Evolutionary conservation across 1,139 yeast genomes (phyloP).

Genomic region (Pichia cactophila): DNA sequence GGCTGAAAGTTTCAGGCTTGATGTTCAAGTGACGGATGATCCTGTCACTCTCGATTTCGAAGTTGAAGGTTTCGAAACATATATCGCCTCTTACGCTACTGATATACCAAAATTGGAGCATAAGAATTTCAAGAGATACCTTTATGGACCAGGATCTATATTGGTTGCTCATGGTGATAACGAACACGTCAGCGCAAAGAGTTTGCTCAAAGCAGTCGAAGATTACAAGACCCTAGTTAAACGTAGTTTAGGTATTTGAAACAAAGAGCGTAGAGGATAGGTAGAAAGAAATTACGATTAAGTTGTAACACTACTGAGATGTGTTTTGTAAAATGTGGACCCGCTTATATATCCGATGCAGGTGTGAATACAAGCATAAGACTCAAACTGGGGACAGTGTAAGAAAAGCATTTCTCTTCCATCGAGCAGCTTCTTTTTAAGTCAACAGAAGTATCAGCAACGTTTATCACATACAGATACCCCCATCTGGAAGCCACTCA

Average conservation of each 20-base stretch:
- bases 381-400: constrained; percentile 17
- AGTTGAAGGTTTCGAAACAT: constrained; percentile 56
- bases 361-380: constrained; percentile 17
- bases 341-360: constrained; percentile 18
- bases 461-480: constrained; percentile 4
- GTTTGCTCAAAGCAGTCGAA: constrained; percentile 44
- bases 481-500: constrained; percentile 1
- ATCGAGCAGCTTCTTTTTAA: constrained; percentile 1
- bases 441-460: constrained; percentile 1
- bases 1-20: constrained; percentile 10
- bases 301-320: not conserved
- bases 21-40: constrained; percentile 18
- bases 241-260: constrained; percentile 8
- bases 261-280: too few species aligned
- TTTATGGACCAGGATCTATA: constrained; percentile 67
- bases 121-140: constrained; percentile 37
- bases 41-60: constrained; percentile 50
- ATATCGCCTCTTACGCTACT: constrained; percentile 50
- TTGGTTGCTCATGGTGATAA: constrained; percentile 58
- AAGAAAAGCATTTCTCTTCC: constrained; percentile 13
- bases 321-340: constrained; percentile 9
- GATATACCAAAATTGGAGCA: constrained; percentile 51
- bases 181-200: constrained; percentile 47
- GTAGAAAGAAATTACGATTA: too few species aligned
- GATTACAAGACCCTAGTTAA: constrained; percentile 48